Evolutionary conservation across 768 basidiomycete genomes (phyloP).

Genomic region (Crassisporium funariophilum): DNA sequence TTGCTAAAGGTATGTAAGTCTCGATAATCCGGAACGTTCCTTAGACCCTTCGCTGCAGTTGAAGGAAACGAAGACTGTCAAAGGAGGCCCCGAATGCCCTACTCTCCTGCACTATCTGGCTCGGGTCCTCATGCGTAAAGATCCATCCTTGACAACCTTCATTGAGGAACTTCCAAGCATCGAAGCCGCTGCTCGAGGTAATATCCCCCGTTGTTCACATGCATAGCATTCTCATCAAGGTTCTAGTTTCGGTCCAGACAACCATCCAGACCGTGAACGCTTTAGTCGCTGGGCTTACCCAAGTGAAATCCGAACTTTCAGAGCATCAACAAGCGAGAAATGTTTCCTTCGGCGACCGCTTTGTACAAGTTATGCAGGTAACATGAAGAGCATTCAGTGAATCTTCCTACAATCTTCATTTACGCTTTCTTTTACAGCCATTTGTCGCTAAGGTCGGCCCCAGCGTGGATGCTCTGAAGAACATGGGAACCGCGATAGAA

Average conservation of each 20-base stretch:
- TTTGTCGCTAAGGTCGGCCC: conserved; percentile 53
- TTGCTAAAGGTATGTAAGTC: conserved; percentile 65
- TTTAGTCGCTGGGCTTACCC: conserved; percentile 56
- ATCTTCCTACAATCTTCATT: background rate
- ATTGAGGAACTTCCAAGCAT: conserved; percentile 80
- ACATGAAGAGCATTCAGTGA: conserved; percentile 1
- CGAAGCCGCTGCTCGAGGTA: conserved; percentile 83
- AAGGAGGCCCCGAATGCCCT: conserved; percentile 69
- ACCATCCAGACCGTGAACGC: conserved; percentile 60
- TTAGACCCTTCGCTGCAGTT: conserved; percentile 45
- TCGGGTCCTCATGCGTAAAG: conserved; percentile 64
- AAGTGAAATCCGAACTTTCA: conserved; percentile 59
- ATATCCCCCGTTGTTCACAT: conserved; percentile 18
- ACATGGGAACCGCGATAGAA: conserved; percentile 58
- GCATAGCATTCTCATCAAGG: background rate
- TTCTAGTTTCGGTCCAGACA: conserved; percentile 72
- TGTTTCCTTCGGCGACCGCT: conserved; percentile 54
- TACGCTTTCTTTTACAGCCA: conserved; percentile 29
- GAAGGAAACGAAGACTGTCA: conserved; percentile 80
- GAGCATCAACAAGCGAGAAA: conserved; percentile 35
- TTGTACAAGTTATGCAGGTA: conserved; percentile 73
- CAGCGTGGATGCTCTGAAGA: conserved; percentile 65
- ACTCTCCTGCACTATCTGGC: conserved; percentile 94
- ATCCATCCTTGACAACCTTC: conserved; percentile 68
- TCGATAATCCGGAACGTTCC: background rate